A percentile compares a stretch with the other conserved stretches of the same genome.
Conservation (phyloP, 768 basidiomycete genomes). For the Postia placenta region DNA sequence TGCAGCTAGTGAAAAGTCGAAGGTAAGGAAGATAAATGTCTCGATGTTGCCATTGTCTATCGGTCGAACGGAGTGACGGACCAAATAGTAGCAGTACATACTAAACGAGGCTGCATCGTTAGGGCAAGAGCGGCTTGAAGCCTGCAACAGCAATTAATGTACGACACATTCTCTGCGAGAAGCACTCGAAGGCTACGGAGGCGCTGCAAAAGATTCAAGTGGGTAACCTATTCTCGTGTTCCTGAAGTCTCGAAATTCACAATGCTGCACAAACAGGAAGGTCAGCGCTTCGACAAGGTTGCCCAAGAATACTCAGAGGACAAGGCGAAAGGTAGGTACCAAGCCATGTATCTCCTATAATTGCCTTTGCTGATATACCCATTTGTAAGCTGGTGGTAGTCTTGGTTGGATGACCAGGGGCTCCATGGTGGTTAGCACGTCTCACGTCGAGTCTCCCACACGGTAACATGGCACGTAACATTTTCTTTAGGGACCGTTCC, state of each 20-base stretch:
- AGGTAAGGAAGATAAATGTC: not conserved
- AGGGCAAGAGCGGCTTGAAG: slow-evolving; percentile 61
- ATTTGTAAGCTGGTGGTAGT: slow-evolving; percentile 64
- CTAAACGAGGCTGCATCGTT: not conserved
- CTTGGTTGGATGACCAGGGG: slow-evolving; percentile 85
- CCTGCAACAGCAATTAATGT: slow-evolving; percentile 80
- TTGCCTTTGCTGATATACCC: not conserved
- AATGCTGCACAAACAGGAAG: slow-evolving; percentile 42
- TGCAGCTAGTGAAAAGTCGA: slow-evolving; percentile 10
- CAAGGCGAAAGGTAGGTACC: slow-evolving; percentile 69
- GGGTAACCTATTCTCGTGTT: slow-evolving; percentile 2
- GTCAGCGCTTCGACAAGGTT: slow-evolving; percentile 81
- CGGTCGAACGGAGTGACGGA: no score
- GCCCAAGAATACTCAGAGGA: slow-evolving; percentile 89
- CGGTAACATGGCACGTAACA: not conserved
- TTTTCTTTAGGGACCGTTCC: slow-evolving; percentile 52
- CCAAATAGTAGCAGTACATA: no score
- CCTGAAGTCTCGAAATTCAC: not conserved
- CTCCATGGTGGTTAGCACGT: slow-evolving; percentile 64
- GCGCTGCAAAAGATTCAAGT: slow-evolving; percentile 79
- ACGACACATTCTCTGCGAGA: slow-evolving; percentile 85
- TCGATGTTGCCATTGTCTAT: not conserved
- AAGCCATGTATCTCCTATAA: not conserved
- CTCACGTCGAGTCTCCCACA: no score
- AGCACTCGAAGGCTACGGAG: slow-evolving; percentile 74